phyloP scores from a whole-genome alignment of 345 rosid genomes.

The Raphanus raphanistrum region DNA sequence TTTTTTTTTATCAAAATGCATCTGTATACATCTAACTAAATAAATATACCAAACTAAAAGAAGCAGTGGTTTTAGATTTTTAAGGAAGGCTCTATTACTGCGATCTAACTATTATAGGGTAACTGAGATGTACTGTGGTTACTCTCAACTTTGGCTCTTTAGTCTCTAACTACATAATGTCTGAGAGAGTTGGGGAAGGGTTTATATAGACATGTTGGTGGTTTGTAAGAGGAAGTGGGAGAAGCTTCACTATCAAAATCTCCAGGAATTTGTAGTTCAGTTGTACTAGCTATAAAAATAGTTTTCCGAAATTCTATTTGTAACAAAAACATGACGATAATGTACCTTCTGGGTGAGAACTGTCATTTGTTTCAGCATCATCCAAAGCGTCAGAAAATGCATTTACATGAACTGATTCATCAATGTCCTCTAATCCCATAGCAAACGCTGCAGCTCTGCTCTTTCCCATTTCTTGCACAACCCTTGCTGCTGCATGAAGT shows the following conservation, averaged over 20 bases:
- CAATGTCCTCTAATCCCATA: constrained; percentile 85
- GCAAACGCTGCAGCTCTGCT: constrained; percentile 98
- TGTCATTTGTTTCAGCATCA: constrained; percentile 74
- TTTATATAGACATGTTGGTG: background rate
- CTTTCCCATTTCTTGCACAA: constrained; percentile 98
- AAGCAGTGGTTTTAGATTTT: background rate
- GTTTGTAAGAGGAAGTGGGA: constrained; percentile 4
- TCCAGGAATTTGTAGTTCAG: background rate
- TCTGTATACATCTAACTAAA: constrained; percentile 16
- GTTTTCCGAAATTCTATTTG: background rate
- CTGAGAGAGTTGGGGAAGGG: background rate
- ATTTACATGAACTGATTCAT: constrained; percentile 78
- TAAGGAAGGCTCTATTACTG: background rate
- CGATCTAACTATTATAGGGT: background rate
- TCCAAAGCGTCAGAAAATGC: constrained; percentile 58
- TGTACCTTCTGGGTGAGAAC: constrained; percentile 80
- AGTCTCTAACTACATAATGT: constrained; percentile 15
- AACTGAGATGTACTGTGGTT: constrained; percentile 11
- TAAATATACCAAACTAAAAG: background rate
- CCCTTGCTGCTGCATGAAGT: constrained; percentile 98
- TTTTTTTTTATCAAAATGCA: too few species aligned
- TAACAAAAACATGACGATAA: constrained; percentile 3
- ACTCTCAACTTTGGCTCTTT: constrained; percentile 11
- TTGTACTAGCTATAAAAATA: background rate
- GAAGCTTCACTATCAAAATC: background rate